A percentile compares a stretch with the other conserved stretches of the same genome.
Evolutionary conservation across 345 rosid species (phyloP).

Genomic region (Corchorus olitorius): DNA sequence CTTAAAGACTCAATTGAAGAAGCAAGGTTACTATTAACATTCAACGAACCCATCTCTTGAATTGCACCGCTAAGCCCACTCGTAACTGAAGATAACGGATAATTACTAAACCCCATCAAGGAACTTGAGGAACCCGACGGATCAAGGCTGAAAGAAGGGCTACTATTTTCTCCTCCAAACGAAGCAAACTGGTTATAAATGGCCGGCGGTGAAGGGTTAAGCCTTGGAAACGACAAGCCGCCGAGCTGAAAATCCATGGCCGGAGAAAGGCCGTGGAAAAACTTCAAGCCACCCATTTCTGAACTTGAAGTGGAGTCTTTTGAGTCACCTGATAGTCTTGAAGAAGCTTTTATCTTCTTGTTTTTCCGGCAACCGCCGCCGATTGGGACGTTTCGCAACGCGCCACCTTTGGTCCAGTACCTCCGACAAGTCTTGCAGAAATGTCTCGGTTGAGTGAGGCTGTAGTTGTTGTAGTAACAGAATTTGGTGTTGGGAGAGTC

Average conservation of each 20-base stretch:
- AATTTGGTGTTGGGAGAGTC: constrained; percentile 86
- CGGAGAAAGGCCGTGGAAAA: constrained; percentile 62
- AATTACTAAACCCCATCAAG: constrained; percentile 52
- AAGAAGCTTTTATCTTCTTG: constrained; percentile 68
- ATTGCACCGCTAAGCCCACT: constrained; percentile 39
- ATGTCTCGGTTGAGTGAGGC: constrained; percentile 85
- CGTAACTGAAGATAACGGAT: constrained; percentile 38
- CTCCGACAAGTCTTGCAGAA: constrained; percentile 83
- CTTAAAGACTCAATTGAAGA: constrained; percentile 90
- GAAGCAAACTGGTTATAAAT: constrained; percentile 47
- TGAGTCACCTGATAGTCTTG: constrained; percentile 42
- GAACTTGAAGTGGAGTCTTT: constrained; percentile 48
- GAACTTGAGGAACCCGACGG: constrained; percentile 45
- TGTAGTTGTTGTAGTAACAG: constrained; percentile 95
- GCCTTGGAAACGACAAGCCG: constrained; percentile 54
- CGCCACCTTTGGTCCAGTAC: constrained; percentile 89
- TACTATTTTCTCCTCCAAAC: constrained; percentile 43
- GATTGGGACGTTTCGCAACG: constrained; percentile 79
- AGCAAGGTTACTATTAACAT: constrained; percentile 59
- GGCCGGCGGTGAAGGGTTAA: constrained; percentile 40
- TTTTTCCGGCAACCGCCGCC: constrained; percentile 85
- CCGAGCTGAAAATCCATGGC: constrained; percentile 80
- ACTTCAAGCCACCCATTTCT: constrained; percentile 59
- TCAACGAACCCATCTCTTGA: constrained; percentile 56
- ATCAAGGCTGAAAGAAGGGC: constrained; percentile 45